Percentiles rank a stretch among this genome's conserved stretches.
These are phyloP conservation scores for Boletellus emodensis DNA, from an alignment of 768 basidiomycete species.

Conservation along the genomic window DNA sequence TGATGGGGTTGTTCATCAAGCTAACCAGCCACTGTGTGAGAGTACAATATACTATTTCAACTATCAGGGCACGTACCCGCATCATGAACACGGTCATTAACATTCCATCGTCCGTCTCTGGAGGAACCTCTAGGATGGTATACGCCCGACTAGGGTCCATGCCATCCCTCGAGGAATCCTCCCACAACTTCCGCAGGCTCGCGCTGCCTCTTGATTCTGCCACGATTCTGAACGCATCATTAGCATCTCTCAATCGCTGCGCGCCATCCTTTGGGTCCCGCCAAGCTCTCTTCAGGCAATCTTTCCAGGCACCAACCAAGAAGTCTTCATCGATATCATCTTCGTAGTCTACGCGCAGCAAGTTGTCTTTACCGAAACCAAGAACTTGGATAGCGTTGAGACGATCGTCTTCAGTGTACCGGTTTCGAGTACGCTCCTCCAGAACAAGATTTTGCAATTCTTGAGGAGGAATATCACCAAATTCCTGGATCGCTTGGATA, in stretches of 20 bases:
- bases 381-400: conserved; percentile 45
- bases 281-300: conserved; percentile 56
- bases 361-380: conserved; percentile 62
- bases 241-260: conserved; percentile 49
- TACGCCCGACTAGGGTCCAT: conserved; percentile 76
- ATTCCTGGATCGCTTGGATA: conserved; percentile 45
- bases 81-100: conserved; percentile 67
- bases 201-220: conserved; percentile 60
- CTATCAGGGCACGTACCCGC: conserved; percentile 46
- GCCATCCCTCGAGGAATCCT: conserved; percentile 46
- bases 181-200: conserved; percentile 48
- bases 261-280: conserved; percentile 39
- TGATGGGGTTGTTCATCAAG: conserved; percentile 69
- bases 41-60: neutral
- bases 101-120: conserved; percentile 75
- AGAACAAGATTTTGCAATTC: conserved; percentile 55
- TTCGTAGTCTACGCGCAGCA: conserved; percentile 65
- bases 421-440: conserved; percentile 58
- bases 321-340: conserved; percentile 67
- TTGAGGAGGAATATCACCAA: conserved; percentile 42
- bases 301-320: conserved; percentile 65
- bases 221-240: conserved; percentile 65
- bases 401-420: conserved; percentile 60
- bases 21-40: conserved; percentile 35
- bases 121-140: conserved; percentile 61